A percentile compares a stretch with the other conserved stretches of the same genome.
These are phyloP conservation scores for Kregervanrija delftensis DNA, from an alignment of 805 yeast species.

Conservation along the genomic window DNA sequence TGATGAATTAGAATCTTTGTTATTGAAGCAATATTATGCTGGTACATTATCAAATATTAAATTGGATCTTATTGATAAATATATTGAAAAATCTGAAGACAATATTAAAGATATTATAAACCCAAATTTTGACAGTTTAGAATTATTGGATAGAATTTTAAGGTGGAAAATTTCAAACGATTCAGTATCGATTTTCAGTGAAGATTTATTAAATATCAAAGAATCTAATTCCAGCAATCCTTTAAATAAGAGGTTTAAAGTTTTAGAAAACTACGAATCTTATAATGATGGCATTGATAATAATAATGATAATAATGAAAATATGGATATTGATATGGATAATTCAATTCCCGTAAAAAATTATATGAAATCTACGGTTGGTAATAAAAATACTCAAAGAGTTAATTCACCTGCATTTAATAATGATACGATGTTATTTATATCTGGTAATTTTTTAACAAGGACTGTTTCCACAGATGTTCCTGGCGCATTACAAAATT, in stretches of 20 bases:
- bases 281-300: too few relatives aligned
- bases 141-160: constrained; percentile 11
- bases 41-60: constrained; percentile 20
- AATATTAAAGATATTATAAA: constrained; percentile 3
- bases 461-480: neutral
- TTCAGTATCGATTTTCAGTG: too few relatives aligned
- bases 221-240: too few relatives aligned
- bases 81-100: constrained; percentile 10
- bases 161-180: neutral
- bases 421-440: neutral
- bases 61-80: constrained; percentile 19
- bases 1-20: constrained; percentile 14
- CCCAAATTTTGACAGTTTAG: constrained; percentile 4
- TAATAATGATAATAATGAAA: too few relatives aligned
- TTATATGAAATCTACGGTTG: too few relatives aligned
- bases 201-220: too few relatives aligned
- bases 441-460: neutral
- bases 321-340: too few relatives aligned
- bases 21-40: constrained; percentile 18
- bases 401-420: too few relatives aligned
- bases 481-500: neutral
- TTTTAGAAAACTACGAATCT: too few relatives aligned
- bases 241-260: too few relatives aligned
- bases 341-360: too few relatives aligned
- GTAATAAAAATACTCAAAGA: too few relatives aligned